These are phyloP conservation scores for Lathyrus aphaca DNA, from an alignment of 306 rosid species.

Conservation along the genomic window DNA sequence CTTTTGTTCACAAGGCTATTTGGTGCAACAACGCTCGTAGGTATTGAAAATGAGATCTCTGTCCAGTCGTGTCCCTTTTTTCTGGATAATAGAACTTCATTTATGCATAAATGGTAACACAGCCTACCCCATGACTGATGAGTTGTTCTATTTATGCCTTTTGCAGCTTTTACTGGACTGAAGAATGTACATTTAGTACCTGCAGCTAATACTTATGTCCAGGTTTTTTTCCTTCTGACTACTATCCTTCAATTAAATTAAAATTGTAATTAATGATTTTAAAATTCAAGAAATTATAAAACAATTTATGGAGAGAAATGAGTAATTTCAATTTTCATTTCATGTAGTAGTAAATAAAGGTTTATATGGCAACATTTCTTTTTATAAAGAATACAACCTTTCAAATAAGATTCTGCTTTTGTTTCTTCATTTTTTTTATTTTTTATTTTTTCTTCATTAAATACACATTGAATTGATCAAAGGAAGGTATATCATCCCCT, in stretches of 20 bases:
- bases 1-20: constrained; percentile 69
- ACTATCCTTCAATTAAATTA: constrained; percentile 20
- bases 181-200: constrained; percentile 70
- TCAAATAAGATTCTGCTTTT: constrained; percentile 13
- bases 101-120: constrained; percentile 31
- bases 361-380: constrained; percentile 1
- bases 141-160: constrained; percentile 38
- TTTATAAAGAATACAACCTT: constrained; percentile 12
- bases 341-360: constrained; percentile 5
- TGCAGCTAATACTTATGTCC: constrained; percentile 82
- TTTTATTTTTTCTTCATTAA: constrained; percentile 9
- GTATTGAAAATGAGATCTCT: constrained; percentile 50
- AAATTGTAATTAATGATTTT: constrained; percentile 7
- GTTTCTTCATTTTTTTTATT: constrained; percentile 19
- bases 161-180: constrained; percentile 80
- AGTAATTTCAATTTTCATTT: constrained; percentile 17
- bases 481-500: constrained; percentile 22
- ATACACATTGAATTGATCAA: constrained; percentile 12
- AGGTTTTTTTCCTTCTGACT: constrained; percentile 56
- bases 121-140: constrained; percentile 44
- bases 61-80: constrained; percentile 24
- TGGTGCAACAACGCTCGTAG: constrained; percentile 70
- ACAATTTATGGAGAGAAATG: constrained; percentile 12
- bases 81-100: constrained; percentile 20
- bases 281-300: neutral